Evolutionary conservation across 768 basidiomycete species (phyloP).

Genomic region (Macrolepiota dolichaula): DNA sequence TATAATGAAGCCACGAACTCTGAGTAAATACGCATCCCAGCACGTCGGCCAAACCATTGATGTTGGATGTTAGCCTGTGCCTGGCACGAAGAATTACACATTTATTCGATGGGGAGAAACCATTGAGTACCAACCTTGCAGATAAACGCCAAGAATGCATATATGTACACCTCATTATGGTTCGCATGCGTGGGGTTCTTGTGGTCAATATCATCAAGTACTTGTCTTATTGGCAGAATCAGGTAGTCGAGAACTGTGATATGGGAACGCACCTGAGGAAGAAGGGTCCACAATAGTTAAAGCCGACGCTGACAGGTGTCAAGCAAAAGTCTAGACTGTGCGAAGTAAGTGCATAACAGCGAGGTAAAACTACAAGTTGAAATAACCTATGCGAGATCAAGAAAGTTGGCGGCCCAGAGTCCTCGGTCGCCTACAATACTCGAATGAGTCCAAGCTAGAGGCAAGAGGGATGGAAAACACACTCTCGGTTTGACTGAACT

Average conservation of each 20-base stretch:
- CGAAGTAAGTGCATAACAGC: slow-evolving; percentile 40
- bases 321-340: no score
- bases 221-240: slow-evolving; percentile 31
- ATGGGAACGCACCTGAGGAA: no score
- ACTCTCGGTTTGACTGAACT: slow-evolving; percentile 41
- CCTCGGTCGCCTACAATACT: slow-evolving; percentile 29
- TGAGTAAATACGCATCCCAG: slow-evolving; percentile 62
- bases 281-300: slow-evolving; percentile 81
- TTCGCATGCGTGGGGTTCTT: slow-evolving; percentile 17
- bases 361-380: no score
- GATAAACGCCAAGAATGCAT: slow-evolving; percentile 71
- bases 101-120: neutral
- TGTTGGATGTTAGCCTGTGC: slow-evolving; percentile 70
- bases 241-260: slow-evolving; percentile 31
- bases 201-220: slow-evolving; percentile 54
- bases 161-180: slow-evolving; percentile 68
- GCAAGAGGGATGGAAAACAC: slow-evolving; percentile 11
- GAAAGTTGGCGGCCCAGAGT: slow-evolving; percentile 42
- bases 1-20: slow-evolving; percentile 89
- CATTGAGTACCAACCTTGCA: slow-evolving; percentile 60
- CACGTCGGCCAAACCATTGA: slow-evolving; percentile 81
- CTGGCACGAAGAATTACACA: slow-evolving; percentile 27
- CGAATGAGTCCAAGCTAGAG: neutral
- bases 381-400: slow-evolving; percentile 38
- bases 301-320: slow-evolving; percentile 67